Base-by-base conservation (phyloP, 2,329 filamentous ascomycete genomes). In the Coniochaeta ligniaria region DNA sequence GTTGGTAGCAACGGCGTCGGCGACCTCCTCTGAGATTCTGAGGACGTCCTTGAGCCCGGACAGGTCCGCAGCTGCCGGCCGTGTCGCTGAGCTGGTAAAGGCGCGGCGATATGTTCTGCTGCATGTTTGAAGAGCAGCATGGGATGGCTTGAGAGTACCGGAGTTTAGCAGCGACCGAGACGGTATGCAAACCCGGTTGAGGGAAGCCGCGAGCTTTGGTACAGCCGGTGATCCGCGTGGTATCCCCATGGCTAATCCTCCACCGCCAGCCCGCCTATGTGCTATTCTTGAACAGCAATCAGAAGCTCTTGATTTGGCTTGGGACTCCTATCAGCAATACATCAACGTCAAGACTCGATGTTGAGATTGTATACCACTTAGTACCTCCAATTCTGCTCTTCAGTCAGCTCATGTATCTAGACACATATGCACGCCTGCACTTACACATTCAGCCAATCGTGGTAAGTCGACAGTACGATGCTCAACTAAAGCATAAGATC, bases 21-120 rank as follows among this genome's bases (percentile, higher is more conserved):
- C 79, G 14, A 99, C 88, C 74, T 98, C 94, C 58, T 94, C 88
- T 1, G 91, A 93, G 47, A 96, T 80, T 59, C 80, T 83, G 60
- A 96, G 81, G 62, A 92, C 66, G 45, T 72, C 67, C 61, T 71
- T 70, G 35, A 80, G 66, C 14, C 71, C 69, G n/a, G 63, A 62
- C 6, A 70, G 63, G n/a, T 38, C 31, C 7, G 54, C 31, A 35
- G 54, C 54, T 22, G 26, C 28, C 20, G 8, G 54, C 22, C 47
- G 8, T 20, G 20, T 36, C 14, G 54, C 54, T 9, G 54, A 56
- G 54, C 54, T 38, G 3, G 31, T 8, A 56, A 36, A 56, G 3
- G 12, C 2, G 14, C 54, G 54, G 1, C 9, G 20, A 56, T 20
- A 3, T 56, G 31, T 35, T 38, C 14, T 36, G 17, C 9, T 28